Evolutionary conservation across 2,329 filamentous ascomycete species (phyloP), one percentile per base, ranked within the genome.

Genomic region (Ceratocystiopsis minuta): DNA sequence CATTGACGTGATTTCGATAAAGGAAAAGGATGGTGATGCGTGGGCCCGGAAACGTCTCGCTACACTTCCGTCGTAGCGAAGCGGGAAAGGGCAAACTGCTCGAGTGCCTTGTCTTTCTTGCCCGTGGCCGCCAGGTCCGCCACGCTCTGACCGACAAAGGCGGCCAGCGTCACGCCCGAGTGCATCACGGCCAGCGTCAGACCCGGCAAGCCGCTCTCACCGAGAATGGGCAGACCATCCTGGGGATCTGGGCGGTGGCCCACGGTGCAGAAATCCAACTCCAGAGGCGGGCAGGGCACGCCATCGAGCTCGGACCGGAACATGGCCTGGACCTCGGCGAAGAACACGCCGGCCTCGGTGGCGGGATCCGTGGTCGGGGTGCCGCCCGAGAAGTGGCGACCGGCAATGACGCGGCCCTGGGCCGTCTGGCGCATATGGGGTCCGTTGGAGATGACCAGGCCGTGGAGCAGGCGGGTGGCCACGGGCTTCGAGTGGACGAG

Each of bases 171-270:
- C 3, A 56, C 52, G 13, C 53, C 52, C 1, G 53, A 55, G 43
- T 57, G 54, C 55, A 56, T 57, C 2, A 55, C 53, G 1, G 54
- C 55, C 34, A 57, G 40, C 3, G 49, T 52, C 7, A 57, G 43
- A 1, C 54, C 55, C 2, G 52, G 40, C 20, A 48, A 16, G 1
- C 54, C 54, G 11, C 46, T 54, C 5, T 46, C 20, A 5, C 54
- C 54, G 2, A 56, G 48, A 16, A 55, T 54, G 3, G 54, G 54
- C 24, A 53, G 40, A 1, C 53, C 53, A 38, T 57, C 55, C 34
- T 49, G 24, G 0, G 54, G 54, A 2, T 50, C 47, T 1, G 55
- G 54, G 2, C 55, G 46, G 10, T 47, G 20, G 1, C 55, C 54
- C 13, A 57, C 41, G 2, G 54, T 57, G 43, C 51, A 57, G 36